Conservation (phyloP, 2,329 filamentous ascomycete genomes). For the Zymoseptoria brevis region DNA sequence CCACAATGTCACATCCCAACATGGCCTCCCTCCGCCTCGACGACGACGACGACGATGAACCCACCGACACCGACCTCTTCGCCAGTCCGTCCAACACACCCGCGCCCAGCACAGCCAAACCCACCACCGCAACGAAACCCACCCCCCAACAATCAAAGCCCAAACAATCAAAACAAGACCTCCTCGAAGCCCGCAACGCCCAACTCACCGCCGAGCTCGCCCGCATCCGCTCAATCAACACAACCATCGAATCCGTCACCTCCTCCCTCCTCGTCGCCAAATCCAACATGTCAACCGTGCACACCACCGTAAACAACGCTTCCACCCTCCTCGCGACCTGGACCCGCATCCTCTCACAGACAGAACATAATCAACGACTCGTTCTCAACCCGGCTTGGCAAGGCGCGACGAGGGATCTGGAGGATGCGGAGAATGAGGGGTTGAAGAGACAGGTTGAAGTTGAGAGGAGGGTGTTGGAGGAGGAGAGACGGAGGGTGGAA, state of each 20-base stretch:
- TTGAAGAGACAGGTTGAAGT: conserved; percentile 65
- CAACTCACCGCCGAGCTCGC: conserved; percentile 71
- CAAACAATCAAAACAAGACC: conserved; percentile 22
- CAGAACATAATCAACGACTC: conserved; percentile 91
- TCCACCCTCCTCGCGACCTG: conserved; percentile 88
- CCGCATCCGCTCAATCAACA: conserved; percentile 77
- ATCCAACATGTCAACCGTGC: conserved; percentile 77
- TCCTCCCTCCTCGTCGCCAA: conserved; percentile 63
- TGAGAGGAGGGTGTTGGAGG: conserved; percentile 67
- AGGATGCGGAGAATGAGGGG: conserved; percentile 78
- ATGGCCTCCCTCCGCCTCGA: conserved; percentile 38
- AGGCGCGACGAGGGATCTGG: conserved; percentile 75
- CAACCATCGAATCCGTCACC: conserved; percentile 72
- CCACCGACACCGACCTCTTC: conserved; percentile 49
- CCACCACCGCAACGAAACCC: conserved; percentile 25
- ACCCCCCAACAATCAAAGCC: conserved; percentile 34
- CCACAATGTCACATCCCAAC: conserved; percentile 9
- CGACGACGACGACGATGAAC: conserved; percentile 32
- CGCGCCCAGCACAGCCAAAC: conserved; percentile 33
- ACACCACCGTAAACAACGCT: conserved; percentile 75
- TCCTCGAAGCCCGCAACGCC: conserved; percentile 63
- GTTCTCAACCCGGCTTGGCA: conserved; percentile 85
- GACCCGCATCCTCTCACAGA: conserved; percentile 92
- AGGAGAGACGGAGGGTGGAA: conserved; percentile 65
- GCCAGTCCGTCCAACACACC: conserved; percentile 44